Percentiles rank a stretch among this genome's conserved stretches.
Evolutionary conservation across 352 stramenopile genomes (phyloP).

Genomic region (Phytopythium sindhum): DNA sequence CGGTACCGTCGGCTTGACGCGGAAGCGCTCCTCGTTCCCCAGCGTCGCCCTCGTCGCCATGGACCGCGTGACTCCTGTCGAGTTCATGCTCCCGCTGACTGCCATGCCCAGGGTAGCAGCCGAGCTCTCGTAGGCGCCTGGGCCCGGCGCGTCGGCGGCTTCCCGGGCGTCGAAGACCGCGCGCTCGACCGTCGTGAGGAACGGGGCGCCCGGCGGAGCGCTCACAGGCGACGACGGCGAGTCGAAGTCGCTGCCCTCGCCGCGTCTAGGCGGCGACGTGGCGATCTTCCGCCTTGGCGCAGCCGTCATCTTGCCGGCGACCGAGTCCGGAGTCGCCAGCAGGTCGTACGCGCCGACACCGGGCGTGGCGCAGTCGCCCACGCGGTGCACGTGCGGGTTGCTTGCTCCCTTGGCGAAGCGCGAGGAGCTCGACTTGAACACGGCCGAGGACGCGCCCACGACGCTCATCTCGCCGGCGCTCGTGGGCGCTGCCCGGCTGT

Average conservation of each 20-base stretch:
- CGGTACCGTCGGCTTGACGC: constrained; percentile 46
- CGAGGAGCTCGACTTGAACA: constrained; percentile 57
- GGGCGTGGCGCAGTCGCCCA: constrained; percentile 36
- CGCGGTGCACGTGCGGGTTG: constrained; percentile 43
- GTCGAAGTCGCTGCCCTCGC: background rate
- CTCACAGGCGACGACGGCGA: background rate
- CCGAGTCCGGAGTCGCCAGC: background rate
- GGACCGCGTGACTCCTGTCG: constrained; percentile 23
- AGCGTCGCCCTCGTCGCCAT: constrained; percentile 39
- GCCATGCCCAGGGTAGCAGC: constrained; percentile 7
- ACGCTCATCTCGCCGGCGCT: background rate
- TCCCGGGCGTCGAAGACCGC: constrained; percentile 40
- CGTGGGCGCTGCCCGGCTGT: background rate
- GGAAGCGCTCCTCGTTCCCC: constrained; percentile 48
- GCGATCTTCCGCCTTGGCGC: background rate
- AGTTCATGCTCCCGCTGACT: constrained; percentile 1
- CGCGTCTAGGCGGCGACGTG: background rate
- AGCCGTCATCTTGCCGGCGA: background rate
- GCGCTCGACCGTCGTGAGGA: constrained; percentile 43
- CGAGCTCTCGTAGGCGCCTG: constrained; percentile 38
- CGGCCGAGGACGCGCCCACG: constrained; percentile 18
- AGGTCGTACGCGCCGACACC: constrained; percentile 58
- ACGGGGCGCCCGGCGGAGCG: constrained; percentile 13
- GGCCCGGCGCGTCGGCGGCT: constrained; percentile 38
- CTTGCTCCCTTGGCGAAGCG: constrained; percentile 32